These are phyloP conservation scores for Mycena maculata DNA, from an alignment of 768 basidiomycete genomes.

Conservation along the genomic window DNA sequence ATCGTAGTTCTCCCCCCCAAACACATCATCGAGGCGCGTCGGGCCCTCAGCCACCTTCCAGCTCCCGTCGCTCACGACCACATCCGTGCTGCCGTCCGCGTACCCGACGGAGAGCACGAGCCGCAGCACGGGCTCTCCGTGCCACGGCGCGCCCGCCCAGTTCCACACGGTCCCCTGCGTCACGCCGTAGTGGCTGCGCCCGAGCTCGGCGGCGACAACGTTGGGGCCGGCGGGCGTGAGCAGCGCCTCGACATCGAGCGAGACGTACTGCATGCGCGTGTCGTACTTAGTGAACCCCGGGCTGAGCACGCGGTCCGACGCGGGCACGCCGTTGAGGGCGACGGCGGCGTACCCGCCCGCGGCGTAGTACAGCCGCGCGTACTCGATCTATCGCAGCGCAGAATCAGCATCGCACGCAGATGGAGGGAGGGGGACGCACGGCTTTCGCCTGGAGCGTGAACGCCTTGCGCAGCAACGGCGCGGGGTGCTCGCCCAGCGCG, in stretches of 20 bases:
- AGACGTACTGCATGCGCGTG: conserved; percentile 41
- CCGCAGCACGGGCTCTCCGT: conserved; percentile 42
- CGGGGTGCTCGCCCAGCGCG: conserved; percentile 44
- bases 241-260: conserved; percentile 35
- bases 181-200: conserved; percentile 43
- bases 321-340: conserved; percentile 41
- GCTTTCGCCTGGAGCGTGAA: conserved; percentile 31
- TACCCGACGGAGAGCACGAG: conserved; percentile 40
- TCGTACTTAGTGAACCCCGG: conserved; percentile 49
- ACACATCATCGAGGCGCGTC: conserved; percentile 40
- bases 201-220: conserved; percentile 41
- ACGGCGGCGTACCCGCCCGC: conserved; percentile 45
- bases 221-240: conserved; percentile 18
- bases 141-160: conserved; percentile 45
- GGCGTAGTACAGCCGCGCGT: conserved; percentile 43
- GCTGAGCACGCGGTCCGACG: conserved; percentile 42
- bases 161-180: conserved; percentile 46
- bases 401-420: neutral
- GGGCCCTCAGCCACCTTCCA: conserved; percentile 44
- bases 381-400: conserved; percentile 30
- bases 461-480: conserved; percentile 42
- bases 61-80: conserved; percentile 35
- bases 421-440: neutral
- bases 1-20: conserved; percentile 44
- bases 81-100: conserved; percentile 38